Conservation (phyloP, 2,329 filamentous ascomycete genomes). For the Furcasterigmium sp. region DNA sequence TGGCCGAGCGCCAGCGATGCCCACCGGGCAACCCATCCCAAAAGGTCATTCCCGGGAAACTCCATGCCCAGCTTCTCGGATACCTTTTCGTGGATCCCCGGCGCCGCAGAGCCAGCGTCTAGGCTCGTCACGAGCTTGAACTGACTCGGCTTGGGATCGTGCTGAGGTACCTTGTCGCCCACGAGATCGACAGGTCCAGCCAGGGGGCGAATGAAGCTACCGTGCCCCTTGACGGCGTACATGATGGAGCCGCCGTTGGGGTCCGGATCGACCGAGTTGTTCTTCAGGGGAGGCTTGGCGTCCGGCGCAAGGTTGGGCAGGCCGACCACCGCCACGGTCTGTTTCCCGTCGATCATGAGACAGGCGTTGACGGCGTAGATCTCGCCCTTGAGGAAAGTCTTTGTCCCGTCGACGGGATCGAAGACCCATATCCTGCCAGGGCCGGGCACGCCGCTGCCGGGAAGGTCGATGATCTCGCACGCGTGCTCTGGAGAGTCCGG, state of each 20-base stretch:
- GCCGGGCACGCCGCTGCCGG: constrained; percentile 33
- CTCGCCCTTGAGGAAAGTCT: constrained; percentile 48
- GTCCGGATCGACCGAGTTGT: constrained; percentile 36
- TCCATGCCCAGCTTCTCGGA: constrained; percentile 33
- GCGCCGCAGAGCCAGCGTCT: constrained; percentile 39
- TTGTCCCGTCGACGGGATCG: constrained; percentile 56
- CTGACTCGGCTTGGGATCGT: constrained; percentile 3
- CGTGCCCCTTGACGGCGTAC: constrained; percentile 43
- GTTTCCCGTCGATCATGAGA: constrained; percentile 43
- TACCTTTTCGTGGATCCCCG: constrained; percentile 39
- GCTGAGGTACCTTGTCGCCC: constrained; percentile 1
- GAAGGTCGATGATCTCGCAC: constrained; percentile 49
- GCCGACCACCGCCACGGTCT: constrained; percentile 44
- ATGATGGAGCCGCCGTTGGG: constrained; percentile 39
- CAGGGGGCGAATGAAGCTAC: constrained; percentile 41
- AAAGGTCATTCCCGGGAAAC: constrained; percentile 44
- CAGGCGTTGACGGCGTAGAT: constrained; percentile 55
- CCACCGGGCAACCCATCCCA: constrained; percentile 55
- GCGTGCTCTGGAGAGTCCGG: constrained; percentile 37
- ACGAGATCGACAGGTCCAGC: constrained; percentile 14
- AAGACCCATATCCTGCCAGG: constrained; percentile 49
- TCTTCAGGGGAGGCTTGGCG: constrained; percentile 30
- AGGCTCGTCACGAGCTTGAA: constrained; percentile 38
- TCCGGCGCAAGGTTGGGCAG: constrained; percentile 39
- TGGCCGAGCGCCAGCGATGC: constrained; percentile 44